Percentiles rank a stretch among this genome's conserved stretches.
These are phyloP conservation scores for Rhazya stricta DNA, from an alignment of 257 asterid genomes.

Conservation along the genomic window DNA sequence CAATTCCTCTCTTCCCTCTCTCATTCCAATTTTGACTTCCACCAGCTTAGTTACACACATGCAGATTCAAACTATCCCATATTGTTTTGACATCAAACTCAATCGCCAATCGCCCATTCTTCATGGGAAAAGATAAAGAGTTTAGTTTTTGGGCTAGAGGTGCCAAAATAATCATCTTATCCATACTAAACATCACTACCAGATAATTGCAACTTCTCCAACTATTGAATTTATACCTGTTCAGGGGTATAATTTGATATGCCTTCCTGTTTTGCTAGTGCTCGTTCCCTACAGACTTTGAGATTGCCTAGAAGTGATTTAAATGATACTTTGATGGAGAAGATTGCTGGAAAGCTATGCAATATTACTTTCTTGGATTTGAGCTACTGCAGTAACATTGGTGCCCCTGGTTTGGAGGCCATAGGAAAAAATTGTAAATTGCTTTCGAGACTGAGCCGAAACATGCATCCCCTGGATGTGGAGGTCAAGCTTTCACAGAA, in stretches of 20 bases:
- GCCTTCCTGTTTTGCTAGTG: conserved; percentile 24
- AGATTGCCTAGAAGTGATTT: conserved; percentile 32
- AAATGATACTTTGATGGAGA: conserved; percentile 21
- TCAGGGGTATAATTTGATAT: background rate
- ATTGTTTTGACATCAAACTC: background rate
- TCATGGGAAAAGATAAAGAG: background rate
- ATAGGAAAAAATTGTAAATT: conserved; percentile 31
- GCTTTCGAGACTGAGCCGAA: conserved; percentile 28
- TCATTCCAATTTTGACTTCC: background rate
- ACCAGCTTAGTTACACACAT: background rate
- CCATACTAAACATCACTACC: too few relatives aligned
- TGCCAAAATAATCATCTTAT: background rate
- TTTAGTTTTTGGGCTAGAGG: background rate
- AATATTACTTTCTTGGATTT: conserved; percentile 32
- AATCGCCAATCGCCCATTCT: background rate
- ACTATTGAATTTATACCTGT: background rate
- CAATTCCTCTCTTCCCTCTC: background rate
- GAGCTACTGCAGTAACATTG: conserved; percentile 36
- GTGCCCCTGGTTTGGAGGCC: conserved; percentile 26
- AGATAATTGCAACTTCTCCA: too few relatives aligned
- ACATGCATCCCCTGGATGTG: conserved; percentile 36
- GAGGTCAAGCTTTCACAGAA: conserved; percentile 32
- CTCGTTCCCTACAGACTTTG: conserved; percentile 28
- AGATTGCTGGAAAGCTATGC: conserved; percentile 26
- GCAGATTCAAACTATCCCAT: background rate